These are phyloP conservation scores for Magnusiomyces suaveolens DNA, from an alignment of 1,139 yeast genomes.

Conservation along the genomic window DNA sequence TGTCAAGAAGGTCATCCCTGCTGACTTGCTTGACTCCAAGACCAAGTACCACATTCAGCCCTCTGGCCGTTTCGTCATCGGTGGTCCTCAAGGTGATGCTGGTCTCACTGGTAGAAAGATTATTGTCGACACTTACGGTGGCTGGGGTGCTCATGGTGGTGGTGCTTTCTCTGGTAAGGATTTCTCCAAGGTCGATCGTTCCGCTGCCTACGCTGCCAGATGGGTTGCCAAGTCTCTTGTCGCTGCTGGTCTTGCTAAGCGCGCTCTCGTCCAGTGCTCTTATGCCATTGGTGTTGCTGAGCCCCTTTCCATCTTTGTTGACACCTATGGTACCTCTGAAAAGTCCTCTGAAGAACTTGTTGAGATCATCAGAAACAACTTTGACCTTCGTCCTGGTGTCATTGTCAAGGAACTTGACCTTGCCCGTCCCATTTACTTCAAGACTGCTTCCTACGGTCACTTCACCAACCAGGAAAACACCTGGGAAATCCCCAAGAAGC, in stretches of 20 bases:
- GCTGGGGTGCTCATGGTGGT: conserved; percentile 99
- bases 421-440: conserved; percentile 97
- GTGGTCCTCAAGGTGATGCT: conserved; percentile 99
- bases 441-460: conserved; percentile 98
- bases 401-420: conserved; percentile 91
- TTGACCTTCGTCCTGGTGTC: conserved; percentile 98
- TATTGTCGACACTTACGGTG: conserved; percentile 99
- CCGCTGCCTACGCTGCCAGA: conserved; percentile 99
- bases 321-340: conserved; percentile 94
- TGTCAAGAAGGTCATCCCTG: conserved; percentile 87
- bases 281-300: conserved; percentile 99
- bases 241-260: conserved; percentile 87
- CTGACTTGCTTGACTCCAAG: conserved; percentile 80
- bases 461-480: conserved; percentile 98
- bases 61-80: conserved; percentile 98
- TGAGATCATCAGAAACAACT: conserved; percentile 81
- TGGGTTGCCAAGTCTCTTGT: conserved; percentile 99
- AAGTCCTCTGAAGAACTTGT: conserved; percentile 83
- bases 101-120: conserved; percentile 99
- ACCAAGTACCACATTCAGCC: conserved; percentile 98
- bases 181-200: conserved; percentile 98
- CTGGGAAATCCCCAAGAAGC: conserved; percentile 96
- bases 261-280: conserved; percentile 96
- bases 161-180: conserved; percentile 99
- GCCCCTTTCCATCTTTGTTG: conserved; percentile 95